Evolutionary conservation across 2,329 filamentous ascomycete species (phyloP).

Genomic region (Fonsecaea monophora): DNA sequence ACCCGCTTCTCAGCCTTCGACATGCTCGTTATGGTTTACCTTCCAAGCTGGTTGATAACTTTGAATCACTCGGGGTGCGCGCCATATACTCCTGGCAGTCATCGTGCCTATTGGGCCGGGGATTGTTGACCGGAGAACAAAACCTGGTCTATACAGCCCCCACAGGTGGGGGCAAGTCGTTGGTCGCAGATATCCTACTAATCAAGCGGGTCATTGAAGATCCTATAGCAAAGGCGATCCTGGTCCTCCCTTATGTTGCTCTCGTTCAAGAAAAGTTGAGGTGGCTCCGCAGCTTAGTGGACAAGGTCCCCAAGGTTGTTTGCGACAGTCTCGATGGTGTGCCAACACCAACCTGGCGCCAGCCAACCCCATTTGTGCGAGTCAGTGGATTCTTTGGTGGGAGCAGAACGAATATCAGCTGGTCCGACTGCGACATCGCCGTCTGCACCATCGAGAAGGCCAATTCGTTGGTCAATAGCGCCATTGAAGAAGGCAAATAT

Average conservation of each 20-base stretch:
- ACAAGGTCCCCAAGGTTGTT: conserved; percentile 60
- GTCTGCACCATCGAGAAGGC: conserved; percentile 84
- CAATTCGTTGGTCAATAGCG: conserved; percentile 74
- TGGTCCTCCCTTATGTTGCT: conserved; percentile 78
- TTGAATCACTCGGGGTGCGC: conserved; percentile 70
- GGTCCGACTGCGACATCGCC: conserved; percentile 77
- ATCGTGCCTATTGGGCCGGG: conserved; percentile 71
- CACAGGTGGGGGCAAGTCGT: conserved; percentile 75
- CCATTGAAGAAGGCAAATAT: conserved; percentile 73
- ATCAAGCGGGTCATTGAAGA: conserved; percentile 72
- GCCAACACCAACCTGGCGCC: conserved; percentile 56
- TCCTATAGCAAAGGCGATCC: conserved; percentile 69
- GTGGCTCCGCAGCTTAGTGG: conserved; percentile 72
- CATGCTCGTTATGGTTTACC: conserved; percentile 71
- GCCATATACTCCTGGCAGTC: conserved; percentile 83
- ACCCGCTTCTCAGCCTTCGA: conserved; percentile 63
- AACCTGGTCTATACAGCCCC: conserved; percentile 82
- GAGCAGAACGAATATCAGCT: conserved; percentile 69
- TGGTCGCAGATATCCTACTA: conserved; percentile 76
- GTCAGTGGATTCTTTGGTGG: conserved; percentile 79
- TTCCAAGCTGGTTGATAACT: conserved; percentile 66
- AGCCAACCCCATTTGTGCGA: conserved; percentile 61
- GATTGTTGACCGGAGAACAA: conserved; percentile 68
- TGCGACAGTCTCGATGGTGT: conserved; percentile 43
- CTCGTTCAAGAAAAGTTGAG: conserved; percentile 80